phyloP scores from a whole-genome alignment of 1,139 yeast species.

The Debaryomyces robertsiae region DNA sequence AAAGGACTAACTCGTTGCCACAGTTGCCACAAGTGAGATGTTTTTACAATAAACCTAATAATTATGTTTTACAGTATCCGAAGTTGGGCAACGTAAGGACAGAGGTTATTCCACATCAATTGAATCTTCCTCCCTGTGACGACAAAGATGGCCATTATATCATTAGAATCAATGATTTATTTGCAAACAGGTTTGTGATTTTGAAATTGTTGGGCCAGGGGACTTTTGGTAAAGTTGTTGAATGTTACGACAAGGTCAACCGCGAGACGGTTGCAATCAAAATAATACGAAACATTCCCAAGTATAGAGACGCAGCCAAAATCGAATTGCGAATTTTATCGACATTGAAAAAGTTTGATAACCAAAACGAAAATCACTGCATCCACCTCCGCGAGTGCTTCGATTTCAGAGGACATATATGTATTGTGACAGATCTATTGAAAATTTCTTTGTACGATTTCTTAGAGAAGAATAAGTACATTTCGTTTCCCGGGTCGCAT shows the following conservation, averaged over 20 bases:
- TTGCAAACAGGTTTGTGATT: conserved; percentile 70
- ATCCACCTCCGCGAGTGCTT: conserved; percentile 87
- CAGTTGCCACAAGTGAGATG: conserved; percentile 62
- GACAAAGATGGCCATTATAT: conserved; percentile 88
- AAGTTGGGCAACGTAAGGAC: conserved; percentile 49
- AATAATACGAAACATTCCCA: conserved; percentile 78
- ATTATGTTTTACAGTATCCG: conserved; percentile 41
- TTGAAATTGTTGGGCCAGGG: conserved; percentile 87
- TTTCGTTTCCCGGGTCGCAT: conserved; percentile 79
- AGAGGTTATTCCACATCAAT: conserved; percentile 42
- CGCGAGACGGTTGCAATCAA: conserved; percentile 82
- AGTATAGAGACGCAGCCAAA: conserved; percentile 82
- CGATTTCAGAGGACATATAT: conserved; percentile 91
- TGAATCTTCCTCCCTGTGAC: conserved; percentile 52
- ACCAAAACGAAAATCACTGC: conserved; percentile 66
- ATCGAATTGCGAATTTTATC: conserved; percentile 79
- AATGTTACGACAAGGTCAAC: conserved; percentile 61
- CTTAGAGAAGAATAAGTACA: conserved; percentile 71
- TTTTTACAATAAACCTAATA: conserved; percentile 43
- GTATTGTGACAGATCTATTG: conserved; percentile 86
- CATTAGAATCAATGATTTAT: conserved; percentile 57
- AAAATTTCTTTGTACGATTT: conserved; percentile 90
- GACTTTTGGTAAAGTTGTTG: conserved; percentile 93
- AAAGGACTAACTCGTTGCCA: conserved; percentile 70
- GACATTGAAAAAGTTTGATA: conserved; percentile 76